Conservation (phyloP, 83 land plant species). For the Diphasiastrum complanatum region DNA sequence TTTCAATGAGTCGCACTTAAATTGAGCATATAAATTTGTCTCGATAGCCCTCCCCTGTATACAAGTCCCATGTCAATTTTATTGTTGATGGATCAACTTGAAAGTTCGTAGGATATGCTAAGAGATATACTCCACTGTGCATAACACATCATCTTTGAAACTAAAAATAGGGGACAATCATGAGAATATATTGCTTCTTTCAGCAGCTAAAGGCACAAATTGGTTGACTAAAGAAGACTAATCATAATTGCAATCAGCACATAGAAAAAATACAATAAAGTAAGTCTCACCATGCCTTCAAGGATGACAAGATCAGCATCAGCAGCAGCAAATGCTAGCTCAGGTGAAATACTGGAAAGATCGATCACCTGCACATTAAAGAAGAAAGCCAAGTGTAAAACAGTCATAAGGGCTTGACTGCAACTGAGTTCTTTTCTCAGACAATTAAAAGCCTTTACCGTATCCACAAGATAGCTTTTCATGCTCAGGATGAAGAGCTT, state of each 20-base stretch:
- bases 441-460: background rate
- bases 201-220: too few species aligned
- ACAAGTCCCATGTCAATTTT: background rate
- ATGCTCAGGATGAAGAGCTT: too few species aligned
- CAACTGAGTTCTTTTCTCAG: background rate
- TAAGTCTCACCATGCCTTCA: slow-evolving; percentile 82
- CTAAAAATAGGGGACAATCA: background rate
- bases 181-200: too few species aligned
- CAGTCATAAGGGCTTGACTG: background rate
- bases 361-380: slow-evolving; percentile 68
- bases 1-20: slow-evolving; percentile 88
- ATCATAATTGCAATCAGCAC: background rate
- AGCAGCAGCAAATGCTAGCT: slow-evolving; percentile 61
- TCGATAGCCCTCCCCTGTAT: slow-evolving; percentile 91
- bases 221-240: background rate
- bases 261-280: slow-evolving; percentile 2
- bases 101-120: background rate
- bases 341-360: slow-evolving; percentile 70
- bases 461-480: too few species aligned
- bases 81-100: background rate
- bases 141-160: background rate
- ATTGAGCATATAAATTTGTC: slow-evolving; percentile 86
- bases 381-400: background rate
- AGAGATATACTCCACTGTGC: background rate
- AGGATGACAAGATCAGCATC: slow-evolving; percentile 92